These are phyloP conservation scores for Cyberlindnera mycetangii DNA, from an alignment of 805 yeast genomes.

Conservation along the genomic window DNA sequence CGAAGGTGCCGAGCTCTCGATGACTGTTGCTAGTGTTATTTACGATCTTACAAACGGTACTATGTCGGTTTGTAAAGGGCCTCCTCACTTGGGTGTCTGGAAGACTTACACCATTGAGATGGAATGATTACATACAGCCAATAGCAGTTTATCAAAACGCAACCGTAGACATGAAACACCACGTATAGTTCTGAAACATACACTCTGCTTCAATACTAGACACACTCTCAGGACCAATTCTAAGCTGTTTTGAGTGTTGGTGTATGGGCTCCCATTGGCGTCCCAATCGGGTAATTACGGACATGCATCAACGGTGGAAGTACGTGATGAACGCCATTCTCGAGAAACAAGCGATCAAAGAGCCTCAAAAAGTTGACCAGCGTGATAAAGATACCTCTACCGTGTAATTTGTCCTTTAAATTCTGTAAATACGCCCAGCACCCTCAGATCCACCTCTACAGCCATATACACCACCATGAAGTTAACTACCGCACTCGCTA, in stretches of 20 bases:
- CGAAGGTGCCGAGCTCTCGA: constrained; percentile 9
- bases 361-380: constrained; percentile 5
- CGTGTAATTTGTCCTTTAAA: too few species aligned
- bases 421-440: too few species aligned
- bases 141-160: not conserved
- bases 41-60: constrained; percentile 17
- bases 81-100: constrained; percentile 45
- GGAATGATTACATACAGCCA: not conserved
- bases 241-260: constrained; percentile 4
- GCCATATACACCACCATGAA: not conserved
- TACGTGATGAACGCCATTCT: not conserved
- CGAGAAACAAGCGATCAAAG: not conserved
- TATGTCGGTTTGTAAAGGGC: constrained; percentile 19
- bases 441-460: too few species aligned
- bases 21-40: constrained; percentile 18
- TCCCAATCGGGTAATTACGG: constrained; percentile 16
- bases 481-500: not conserved
- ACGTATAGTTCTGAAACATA: too few species aligned
- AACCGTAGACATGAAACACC: not conserved
- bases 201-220: too few species aligned
- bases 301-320: not conserved
- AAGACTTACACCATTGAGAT: constrained; percentile 24
- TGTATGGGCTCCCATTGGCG: constrained; percentile 13
- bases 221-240: too few species aligned
- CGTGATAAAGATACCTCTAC: too few species aligned